Evolutionary conservation across 1,284 basidiomycete species (phyloP), one percentile per base, ranked within the genome.

Genomic region (Fomitopsis betulina): DNA sequence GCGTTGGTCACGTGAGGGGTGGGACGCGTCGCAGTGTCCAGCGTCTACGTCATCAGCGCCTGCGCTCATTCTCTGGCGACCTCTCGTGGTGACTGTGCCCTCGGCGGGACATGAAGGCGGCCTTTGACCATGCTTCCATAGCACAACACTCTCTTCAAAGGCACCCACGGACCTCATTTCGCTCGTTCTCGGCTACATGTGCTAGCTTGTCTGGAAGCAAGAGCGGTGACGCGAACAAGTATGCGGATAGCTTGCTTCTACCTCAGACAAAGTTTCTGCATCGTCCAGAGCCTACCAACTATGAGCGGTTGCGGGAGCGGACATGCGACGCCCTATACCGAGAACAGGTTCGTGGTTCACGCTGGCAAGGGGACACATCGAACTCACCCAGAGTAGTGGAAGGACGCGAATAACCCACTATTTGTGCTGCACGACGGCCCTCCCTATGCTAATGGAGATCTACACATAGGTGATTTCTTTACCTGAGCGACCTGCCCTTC

Each of bases 381-480:
- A 38, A 42, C 53, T 51, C 54, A 33, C 19, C 8, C 50, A 39
- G 35, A 54, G 21, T 67, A 94, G 92, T 82, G 77, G 70, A 74
- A 85, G 62, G 83, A 89, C 67, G 82, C 79, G 27, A 73, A 80
- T 25, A 82, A 88, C 2, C 81, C 85, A 1, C 68, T 85, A 50
- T 98, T 95, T 69, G 87, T 98, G 25, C 79, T 97, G 53, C 96
- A 97, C 67, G 97, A 99, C 71, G 97, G 97, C 0, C 97, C 97
- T 23, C 97, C 96, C 0, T 99, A 99, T 68, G 97, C 97, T 1
- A 99, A 99, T 70, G 97, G 97, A 0, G 83, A 92, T 66, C 76
- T 99, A 50, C 97, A 99, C 69, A 95, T 96, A 79, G 96, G 95
- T 94, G 63, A 63, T 80, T 6, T 13, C 5, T 12, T 30, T 43